Evolutionary conservation across 345 rosid genomes (phyloP), one percentile per base, ranked within the genome.

Genomic region (Kandelia obovata): DNA sequence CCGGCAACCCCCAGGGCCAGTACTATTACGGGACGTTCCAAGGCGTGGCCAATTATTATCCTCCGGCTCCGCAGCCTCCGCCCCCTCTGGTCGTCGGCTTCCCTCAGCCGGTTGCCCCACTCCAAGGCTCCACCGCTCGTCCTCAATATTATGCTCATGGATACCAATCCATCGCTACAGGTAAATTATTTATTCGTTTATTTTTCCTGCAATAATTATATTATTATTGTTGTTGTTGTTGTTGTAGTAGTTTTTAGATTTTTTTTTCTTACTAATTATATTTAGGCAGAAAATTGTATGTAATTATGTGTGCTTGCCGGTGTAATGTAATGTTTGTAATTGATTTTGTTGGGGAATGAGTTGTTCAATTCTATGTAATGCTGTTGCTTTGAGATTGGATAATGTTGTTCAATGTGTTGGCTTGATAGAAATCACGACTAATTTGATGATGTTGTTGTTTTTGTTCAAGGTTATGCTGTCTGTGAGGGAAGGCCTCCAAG

Each of bases 11-110:
- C 25, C 84, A 66, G 49, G 72, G 34, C 58, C 84, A 72, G 65
- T 75, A 75, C 62, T 78, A 79, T 61, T 88, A 92, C 78, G 98
- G 98, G 9, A 88, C 98, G 61, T 92, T 92, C 72, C 98, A 90
- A 75, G 96, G 98, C 71, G 98, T 87, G 1, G 89, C 91, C 26
- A 92, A 92, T 60, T 86, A 83, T 75, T 80, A 80, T 31, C 83
- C 82, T 73, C 85, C 88, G 1, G 67, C 76, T 62, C 78, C 84
- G 0, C 80, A 73, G 70, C 83, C 75, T 28, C 86, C 79, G 56
- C 79, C 65, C 21, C 86, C 69, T 20, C 75, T 70, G 58, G 72
- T 70, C 23, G 76, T 78, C 70, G 83, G 84, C 35, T 71, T 80
- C 61, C 88, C 88, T 8, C 83, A 69, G 37, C 78, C 87, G 11